Evolutionary conservation across 129 eudicot species (phyloP).

Genomic region (Smallanthus sonchifolius): DNA sequence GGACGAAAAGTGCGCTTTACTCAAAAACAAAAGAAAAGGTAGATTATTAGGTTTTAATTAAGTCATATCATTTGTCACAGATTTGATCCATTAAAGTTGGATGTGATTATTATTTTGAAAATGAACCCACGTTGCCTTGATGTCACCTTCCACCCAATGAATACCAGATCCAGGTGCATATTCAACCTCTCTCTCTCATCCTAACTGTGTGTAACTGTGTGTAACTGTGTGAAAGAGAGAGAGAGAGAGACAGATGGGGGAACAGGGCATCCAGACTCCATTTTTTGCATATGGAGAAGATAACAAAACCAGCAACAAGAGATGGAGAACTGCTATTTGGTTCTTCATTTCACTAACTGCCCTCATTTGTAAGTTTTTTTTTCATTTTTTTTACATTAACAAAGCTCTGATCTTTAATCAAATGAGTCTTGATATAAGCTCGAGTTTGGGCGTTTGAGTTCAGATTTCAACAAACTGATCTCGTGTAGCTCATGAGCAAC

Average conservation of each 20-base stretch:
- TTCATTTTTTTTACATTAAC: not conserved
- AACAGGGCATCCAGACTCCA: slow-evolving; percentile 18
- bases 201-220: not conserved
- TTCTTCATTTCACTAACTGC: slow-evolving; percentile 19
- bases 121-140: not conserved
- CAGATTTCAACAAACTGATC: too few relatives aligned
- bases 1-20: too few relatives aligned
- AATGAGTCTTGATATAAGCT: too few relatives aligned
- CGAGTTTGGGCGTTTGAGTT: too few relatives aligned
- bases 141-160: not conserved
- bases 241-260: slow-evolving; percentile 11
- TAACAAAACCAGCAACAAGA: not conserved
- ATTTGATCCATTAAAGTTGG: too few relatives aligned
- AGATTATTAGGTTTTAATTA: too few relatives aligned
- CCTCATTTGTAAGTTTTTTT: slow-evolving; percentile 10
- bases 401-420: not conserved
- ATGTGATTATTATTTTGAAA: too few relatives aligned
- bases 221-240: not conserved
- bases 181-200: not conserved
- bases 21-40: too few relatives aligned
- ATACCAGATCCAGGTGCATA: not conserved
- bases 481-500: too few relatives aligned
- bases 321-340: slow-evolving; percentile 15
- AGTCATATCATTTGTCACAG: too few relatives aligned
- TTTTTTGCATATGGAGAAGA: slow-evolving; percentile 13